Evolutionary conservation across 2,329 filamentous ascomycete species (phyloP).

Genomic region (Aureobasidium sp.): DNA sequence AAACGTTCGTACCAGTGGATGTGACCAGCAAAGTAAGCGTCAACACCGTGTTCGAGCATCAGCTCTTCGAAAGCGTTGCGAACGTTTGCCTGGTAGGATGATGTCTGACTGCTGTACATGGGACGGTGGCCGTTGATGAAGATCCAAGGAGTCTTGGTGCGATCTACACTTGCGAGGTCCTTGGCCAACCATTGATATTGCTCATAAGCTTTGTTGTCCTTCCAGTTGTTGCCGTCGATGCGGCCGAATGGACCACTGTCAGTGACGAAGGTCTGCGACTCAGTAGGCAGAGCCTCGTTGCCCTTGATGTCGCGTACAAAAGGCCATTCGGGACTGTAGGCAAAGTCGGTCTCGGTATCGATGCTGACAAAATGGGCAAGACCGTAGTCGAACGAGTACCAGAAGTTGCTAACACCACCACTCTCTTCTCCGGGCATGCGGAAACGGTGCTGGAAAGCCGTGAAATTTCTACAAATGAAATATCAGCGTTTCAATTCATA

Average conservation of each 20-base stretch:
- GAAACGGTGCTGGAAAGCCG: slow-evolving; percentile 47
- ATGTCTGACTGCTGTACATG: slow-evolving; percentile 42
- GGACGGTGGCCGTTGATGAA: slow-evolving; percentile 40
- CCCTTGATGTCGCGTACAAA: slow-evolving; percentile 39
- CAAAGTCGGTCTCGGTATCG: slow-evolving; percentile 46
- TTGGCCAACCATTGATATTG: slow-evolving; percentile 43
- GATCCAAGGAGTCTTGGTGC: slow-evolving; percentile 45
- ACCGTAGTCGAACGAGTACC: slow-evolving; percentile 51
- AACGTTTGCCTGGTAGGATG: slow-evolving; percentile 39
- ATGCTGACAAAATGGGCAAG: slow-evolving; percentile 46
- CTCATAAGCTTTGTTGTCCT: slow-evolving; percentile 38
- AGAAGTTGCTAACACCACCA: slow-evolving; percentile 46
- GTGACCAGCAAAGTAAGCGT: slow-evolving; percentile 40
- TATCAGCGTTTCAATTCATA: no score
- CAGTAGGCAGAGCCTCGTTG: slow-evolving; percentile 35
- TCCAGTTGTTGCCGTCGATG: slow-evolving; percentile 34
- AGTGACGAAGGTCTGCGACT: slow-evolving; percentile 40
- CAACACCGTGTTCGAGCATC: slow-evolving; percentile 40
- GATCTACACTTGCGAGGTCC: slow-evolving; percentile 41
- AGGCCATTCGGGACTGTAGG: slow-evolving; percentile 41
- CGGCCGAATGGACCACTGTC: slow-evolving; percentile 45
- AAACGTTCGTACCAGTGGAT: slow-evolving; percentile 45
- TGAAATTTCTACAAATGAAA: slow-evolving; percentile 39
- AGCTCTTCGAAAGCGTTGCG: slow-evolving; percentile 42
- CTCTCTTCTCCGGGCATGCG: slow-evolving; percentile 44